Evolutionary conservation across 2,329 filamentous ascomycete species (phyloP).

Genomic region (Teratosphaeria pseudoeucalypti): DNA sequence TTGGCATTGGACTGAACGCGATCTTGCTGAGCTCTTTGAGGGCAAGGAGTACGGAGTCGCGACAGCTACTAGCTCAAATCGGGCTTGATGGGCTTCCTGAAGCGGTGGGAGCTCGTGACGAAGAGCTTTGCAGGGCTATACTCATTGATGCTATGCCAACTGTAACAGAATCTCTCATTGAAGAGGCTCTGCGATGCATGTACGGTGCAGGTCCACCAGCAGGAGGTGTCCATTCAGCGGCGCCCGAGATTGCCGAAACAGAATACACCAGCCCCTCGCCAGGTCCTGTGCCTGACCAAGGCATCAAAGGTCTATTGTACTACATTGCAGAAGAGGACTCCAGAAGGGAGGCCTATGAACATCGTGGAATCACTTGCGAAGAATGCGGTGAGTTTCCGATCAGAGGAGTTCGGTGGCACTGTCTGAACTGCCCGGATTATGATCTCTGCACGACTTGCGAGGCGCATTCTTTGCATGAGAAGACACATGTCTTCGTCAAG

Average conservation of each 20-base stretch:
- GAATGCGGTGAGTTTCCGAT: slow-evolving; percentile 81
- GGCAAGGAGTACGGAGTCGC: background rate
- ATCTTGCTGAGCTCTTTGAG: background rate
- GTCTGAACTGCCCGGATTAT: slow-evolving; percentile 90
- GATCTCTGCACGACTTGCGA: slow-evolving; percentile 94
- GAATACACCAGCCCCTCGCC: slow-evolving; percentile 8
- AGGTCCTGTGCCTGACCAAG: slow-evolving; percentile 19
- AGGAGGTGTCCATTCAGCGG: background rate
- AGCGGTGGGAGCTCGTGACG: background rate
- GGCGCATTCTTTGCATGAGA: slow-evolving; percentile 52
- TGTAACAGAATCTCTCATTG: background rate
- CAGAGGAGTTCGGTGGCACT: slow-evolving; percentile 83
- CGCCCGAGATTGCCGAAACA: slow-evolving; percentile 13
- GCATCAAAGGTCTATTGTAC: slow-evolving; percentile 54
- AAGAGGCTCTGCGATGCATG: background rate
- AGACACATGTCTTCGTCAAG: slow-evolving; percentile 95
- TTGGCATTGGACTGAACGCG: background rate
- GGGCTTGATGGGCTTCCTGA: background rate
- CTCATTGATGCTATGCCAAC: background rate
- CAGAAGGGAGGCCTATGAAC: slow-evolving; percentile 75
- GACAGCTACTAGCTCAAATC: background rate
- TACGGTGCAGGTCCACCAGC: background rate
- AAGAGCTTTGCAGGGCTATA: background rate
- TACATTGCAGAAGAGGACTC: slow-evolving; percentile 91
- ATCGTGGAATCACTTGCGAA: slow-evolving; percentile 87